Evolutionary conservation across 371 early-diverging fungal genomes (phyloP).

Genomic region (Rhizopus stolonifer): DNA sequence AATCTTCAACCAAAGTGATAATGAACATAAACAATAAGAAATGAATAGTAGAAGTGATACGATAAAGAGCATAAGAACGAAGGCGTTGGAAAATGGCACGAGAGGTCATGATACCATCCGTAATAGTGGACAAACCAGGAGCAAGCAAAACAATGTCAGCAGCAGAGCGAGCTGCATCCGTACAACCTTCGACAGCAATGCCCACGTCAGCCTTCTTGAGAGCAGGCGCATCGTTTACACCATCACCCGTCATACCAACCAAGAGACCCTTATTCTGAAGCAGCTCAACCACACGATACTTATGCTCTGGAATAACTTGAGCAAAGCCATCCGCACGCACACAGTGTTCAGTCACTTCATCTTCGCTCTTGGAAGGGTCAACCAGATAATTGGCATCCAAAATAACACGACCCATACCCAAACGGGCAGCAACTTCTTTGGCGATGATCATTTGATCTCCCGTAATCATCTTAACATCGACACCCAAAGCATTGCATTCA

Average conservation of each 20-base stretch:
- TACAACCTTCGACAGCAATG: constrained; percentile 74
- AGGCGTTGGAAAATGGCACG: constrained; percentile 91
- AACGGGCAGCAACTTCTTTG: constrained; percentile 70
- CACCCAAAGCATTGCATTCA: constrained; percentile 75
- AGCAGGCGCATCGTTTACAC: constrained; percentile 89
- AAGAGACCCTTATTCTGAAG: constrained; percentile 49
- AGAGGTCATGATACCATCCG: constrained; percentile 81
- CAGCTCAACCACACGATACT: constrained; percentile 61
- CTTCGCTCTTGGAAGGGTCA: constrained; percentile 59
- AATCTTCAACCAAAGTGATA: constrained; percentile 76
- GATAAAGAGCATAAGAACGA: constrained; percentile 87
- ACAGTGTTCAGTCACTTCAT: constrained; percentile 70
- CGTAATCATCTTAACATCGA: constrained; percentile 90
- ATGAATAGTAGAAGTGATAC: constrained; percentile 91
- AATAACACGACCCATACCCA: constrained; percentile 62
- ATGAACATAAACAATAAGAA: constrained; percentile 92
- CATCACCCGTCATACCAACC: constrained; percentile 81
- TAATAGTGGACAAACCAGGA: constrained; percentile 86
- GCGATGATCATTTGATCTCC: constrained; percentile 89
- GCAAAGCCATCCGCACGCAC: constrained; percentile 79
- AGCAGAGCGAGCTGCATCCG: constrained; percentile 93
- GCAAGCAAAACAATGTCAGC: constrained; percentile 90
- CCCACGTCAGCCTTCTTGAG: constrained; percentile 67
- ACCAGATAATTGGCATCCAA: constrained; percentile 64
- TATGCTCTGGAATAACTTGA: constrained; percentile 77